Evolutionary conservation across 768 basidiomycete genomes (phyloP).

Genomic region (Phaeotremella fagi): DNA sequence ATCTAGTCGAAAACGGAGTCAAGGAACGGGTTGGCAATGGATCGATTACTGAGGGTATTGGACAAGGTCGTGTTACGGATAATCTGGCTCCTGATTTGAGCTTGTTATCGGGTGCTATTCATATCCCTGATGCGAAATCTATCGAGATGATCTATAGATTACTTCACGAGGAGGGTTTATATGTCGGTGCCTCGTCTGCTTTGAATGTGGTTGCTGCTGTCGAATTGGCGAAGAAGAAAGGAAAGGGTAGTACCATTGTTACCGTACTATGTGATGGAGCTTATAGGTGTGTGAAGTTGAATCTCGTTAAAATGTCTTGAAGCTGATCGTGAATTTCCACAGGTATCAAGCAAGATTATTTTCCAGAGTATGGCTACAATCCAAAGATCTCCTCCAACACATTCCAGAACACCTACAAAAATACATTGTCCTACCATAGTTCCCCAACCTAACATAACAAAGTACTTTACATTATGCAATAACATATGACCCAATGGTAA

Average conservation of each 20-base stretch:
- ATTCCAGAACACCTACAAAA: constrained; percentile 82
- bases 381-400: constrained; percentile 68
- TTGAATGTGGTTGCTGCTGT: constrained; percentile 91
- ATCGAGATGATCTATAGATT: constrained; percentile 92
- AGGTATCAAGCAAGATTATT: constrained; percentile 87
- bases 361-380: constrained; percentile 82
- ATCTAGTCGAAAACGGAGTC: constrained; percentile 69
- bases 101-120: constrained; percentile 73
- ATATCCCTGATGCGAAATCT: constrained; percentile 79
- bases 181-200: constrained; percentile 89
- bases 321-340: neutral
- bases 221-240: constrained; percentile 77
- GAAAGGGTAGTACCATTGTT: constrained; percentile 74
- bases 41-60: constrained; percentile 59
- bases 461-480: too few species aligned
- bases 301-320: neutral
- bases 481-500: too few species aligned
- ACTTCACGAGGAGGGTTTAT: constrained; percentile 85
- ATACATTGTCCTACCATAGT: constrained; percentile 66
- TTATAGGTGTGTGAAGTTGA: constrained; percentile 61
- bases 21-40: constrained; percentile 48
- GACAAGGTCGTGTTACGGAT: constrained; percentile 90
- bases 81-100: constrained; percentile 80
- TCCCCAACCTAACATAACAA: too few species aligned
- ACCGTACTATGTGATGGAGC: constrained; percentile 94